A percentile compares a stretch with the other conserved stretches of the same genome.
Conservation (phyloP, 106 monocot species). For the Apostasia shenzhenica region DNA sequence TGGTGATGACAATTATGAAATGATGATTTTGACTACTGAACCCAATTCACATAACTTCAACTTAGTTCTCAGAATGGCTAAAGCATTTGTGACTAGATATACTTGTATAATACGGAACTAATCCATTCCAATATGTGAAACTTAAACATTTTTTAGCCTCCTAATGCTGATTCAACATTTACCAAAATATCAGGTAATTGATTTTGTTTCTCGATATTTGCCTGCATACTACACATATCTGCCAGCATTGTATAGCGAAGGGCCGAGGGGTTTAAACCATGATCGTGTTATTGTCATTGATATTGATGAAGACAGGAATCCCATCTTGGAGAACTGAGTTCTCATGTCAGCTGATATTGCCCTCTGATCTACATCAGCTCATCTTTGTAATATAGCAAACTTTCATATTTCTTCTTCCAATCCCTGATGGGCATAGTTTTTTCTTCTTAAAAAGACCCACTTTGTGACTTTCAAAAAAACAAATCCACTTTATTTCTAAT, state of each 20-base stretch:
- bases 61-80: neutral
- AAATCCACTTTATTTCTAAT: no score
- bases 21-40: neutral
- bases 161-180: no score
- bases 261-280: constrained; percentile 49
- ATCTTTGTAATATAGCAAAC: no score
- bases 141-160: constrained; percentile 1
- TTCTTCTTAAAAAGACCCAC: no score
- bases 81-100: neutral
- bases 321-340: constrained; percentile 22
- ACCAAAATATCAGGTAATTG: constrained; percentile 38
- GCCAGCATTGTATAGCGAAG: constrained; percentile 68
- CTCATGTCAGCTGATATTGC: neutral
- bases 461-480: no score
- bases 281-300: constrained; percentile 62
- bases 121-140: neutral
- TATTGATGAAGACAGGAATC: constrained; percentile 77
- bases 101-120: neutral
- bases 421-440: no score
- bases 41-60: neutral
- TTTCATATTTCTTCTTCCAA: neutral
- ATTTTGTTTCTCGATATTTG: constrained; percentile 95
- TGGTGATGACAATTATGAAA: neutral
- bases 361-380: no score
- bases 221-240: constrained; percentile 93